Evolutionary conservation across 805 yeast species (phyloP).

Genomic region (Wickerhamomyces strasburgensis): DNA sequence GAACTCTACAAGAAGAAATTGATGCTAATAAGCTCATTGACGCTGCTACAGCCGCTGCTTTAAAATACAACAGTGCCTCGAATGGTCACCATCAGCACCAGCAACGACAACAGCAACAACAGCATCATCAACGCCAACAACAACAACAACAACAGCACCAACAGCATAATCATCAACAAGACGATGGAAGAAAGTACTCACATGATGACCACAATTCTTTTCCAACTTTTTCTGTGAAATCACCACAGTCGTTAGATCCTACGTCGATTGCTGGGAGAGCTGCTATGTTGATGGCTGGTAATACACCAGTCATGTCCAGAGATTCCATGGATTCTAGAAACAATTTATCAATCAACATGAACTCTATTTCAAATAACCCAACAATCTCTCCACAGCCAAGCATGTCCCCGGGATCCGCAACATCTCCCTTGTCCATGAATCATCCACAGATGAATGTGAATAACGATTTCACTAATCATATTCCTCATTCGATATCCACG

Average conservation of each 20-base stretch:
- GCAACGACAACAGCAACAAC: not conserved
- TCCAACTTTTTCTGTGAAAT: conserved; percentile 13
- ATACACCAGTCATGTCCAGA: conserved; percentile 8
- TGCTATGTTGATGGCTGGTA: conserved; percentile 9
- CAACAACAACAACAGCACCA: conserved; percentile 3
- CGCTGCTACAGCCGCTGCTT: not conserved
- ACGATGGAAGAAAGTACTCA: too few relatives aligned
- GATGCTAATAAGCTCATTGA: conserved; percentile 4
- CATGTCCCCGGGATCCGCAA: conserved; percentile 24
- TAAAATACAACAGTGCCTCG: not conserved
- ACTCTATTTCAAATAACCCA: conserved; percentile 24
- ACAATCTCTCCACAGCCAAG: conserved; percentile 28
- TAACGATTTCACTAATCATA: conserved; percentile 7
- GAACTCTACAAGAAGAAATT: not conserved
- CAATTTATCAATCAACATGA: conserved; percentile 21
- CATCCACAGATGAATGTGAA: conserved; percentile 9
- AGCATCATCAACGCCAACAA: not conserved
- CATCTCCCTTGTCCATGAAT: conserved; percentile 21
- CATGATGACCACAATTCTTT: conserved; percentile 2
- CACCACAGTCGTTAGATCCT: conserved; percentile 11
- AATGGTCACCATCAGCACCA: not conserved
- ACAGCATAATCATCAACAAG: too few relatives aligned
- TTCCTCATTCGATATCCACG: conserved; percentile 8
- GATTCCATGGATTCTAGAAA: conserved; percentile 8
- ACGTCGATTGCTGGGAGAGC: conserved; percentile 6